Percentiles rank a stretch among this genome's conserved stretches.
phyloP scores from a whole-genome alignment of 768 basidiomycete species.

The Russula vinacea region DNA sequence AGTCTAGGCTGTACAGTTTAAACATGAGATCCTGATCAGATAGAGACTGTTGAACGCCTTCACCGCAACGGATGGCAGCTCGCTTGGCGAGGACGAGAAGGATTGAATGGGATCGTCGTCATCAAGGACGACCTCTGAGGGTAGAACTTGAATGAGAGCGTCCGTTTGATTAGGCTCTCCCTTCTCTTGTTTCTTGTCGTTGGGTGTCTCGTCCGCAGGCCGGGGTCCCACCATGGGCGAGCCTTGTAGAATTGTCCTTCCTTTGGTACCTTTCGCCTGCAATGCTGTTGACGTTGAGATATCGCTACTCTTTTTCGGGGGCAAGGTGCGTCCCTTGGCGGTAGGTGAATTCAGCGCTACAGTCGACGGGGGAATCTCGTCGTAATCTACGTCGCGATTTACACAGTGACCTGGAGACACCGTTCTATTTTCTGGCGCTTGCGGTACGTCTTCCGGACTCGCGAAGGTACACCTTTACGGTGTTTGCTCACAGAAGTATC shows the following conservation, averaged over 20 bases:
- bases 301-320: neutral
- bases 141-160: conserved; percentile 3
- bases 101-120: conserved; percentile 25
- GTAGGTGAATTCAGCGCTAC: neutral
- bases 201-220: neutral
- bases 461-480: conserved; percentile 4
- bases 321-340: conserved; percentile 2
- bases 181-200: neutral
- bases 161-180: neutral
- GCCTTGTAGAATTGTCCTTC: neutral
- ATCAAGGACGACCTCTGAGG: conserved; percentile 1
- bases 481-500: neutral
- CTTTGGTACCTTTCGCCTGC: conserved; percentile 11
- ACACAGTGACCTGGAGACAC: conserved; percentile 8
- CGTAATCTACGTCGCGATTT: conserved; percentile 25
- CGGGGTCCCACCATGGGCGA: neutral
- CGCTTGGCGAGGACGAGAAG: conserved; percentile 20
- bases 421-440: conserved; percentile 12
- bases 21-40: neutral
- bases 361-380: conserved; percentile 26
- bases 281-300: neutral
- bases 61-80: neutral
- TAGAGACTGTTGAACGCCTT: neutral
- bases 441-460: conserved; percentile 26
- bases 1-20: conserved; percentile 1